Base-by-base conservation (phyloP, 2,329 filamentous ascomycete species). In the Aspergillus ustus region DNA sequence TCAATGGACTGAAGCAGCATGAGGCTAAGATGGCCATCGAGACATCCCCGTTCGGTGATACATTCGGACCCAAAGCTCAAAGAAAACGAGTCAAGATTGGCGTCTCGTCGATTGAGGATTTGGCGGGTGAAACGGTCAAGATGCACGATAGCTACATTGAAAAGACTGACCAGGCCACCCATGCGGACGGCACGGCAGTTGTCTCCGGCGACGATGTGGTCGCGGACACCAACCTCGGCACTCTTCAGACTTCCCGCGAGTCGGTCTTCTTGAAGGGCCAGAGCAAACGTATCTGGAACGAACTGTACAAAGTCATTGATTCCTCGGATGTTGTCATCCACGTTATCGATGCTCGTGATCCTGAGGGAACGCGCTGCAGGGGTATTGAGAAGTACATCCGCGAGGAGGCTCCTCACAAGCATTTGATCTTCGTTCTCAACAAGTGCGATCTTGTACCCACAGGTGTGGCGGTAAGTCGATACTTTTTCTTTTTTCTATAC, bases 241-340 rank as follows among this genome's bases (percentile, higher is more conserved):
- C 58, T 11, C 61, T 67, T 15, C 83, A 87, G 7, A 86, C 87
- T 70, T 88, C 91, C n/a, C 85, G 88, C 68, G 91, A 94, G 74
- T 89, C 93, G 44, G 91, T 98, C 62, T 98, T 98, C 79, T 90
- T 86, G 69, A 98, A 98, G 80, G 95, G 95, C 19, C 93, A 97
- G 77, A 94, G 90, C 73, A 97, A 97, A 80, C 86, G 95, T 67
- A 97, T 97, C 69, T 97, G 92, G 93, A 98, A 98, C 79, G 94
- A 99, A 76, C 81, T 98, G 48, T 90, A 95, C 84, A 96, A 96
- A 80, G 93, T 95, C 71, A 95, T 97, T 64, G 94, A 97, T 79
- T 96, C 92, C 3, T 95, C 91, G 9, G 95, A 99, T 77, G 94
- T 99, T 40, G 88, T 99, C 50, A 90, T 99, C n/a, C 95, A 97